Base-by-base conservation (phyloP, 345 rosid species). In the Aquilaria sinensis region DNA sequence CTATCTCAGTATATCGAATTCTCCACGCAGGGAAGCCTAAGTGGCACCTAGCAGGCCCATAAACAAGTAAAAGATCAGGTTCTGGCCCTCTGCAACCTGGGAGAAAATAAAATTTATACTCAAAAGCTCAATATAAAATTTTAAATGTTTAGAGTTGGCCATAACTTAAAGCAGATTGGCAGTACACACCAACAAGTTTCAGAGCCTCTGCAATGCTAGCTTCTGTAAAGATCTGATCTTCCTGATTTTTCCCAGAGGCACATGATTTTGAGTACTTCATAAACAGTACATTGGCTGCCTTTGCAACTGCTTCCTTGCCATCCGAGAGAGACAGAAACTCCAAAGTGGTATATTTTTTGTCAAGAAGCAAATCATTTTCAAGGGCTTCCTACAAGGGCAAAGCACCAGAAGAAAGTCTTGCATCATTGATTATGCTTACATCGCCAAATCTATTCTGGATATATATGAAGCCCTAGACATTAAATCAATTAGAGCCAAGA, bases 21-120 rank as follows among this genome's bases (percentile, higher is more conserved):
- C 96, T 80, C 99, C 99, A 90, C 3, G 95, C 83, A 9, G 99
- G 97, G 72, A 94, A 94, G 69, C 99, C 99, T 29, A 79, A 81
- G 68, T 88, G 96, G 77, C 96, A 85, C 78, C 95, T 82, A 58
- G 75, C 80, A 49, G 96, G 95, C 71, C 91, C 99, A 80, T 86
- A 90, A 70, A 94, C 88, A 51, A 94, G 78, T 45, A 90, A 68
- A 58, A 94, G 83, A 69, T 90, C 96, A 43, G 96, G 97, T 15
- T 82, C 96, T 7, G 87, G 83, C 46, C 83, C 87, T 47, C 64
- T 67, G 53, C 75, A 76, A 69, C 97, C 99, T 93, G 74, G 64
- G 41, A 61, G 49, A 72, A 67, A 47, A 68, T 31, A 69, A 57
- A 14, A 61, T 45, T 23, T 70, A 33, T 47, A 29, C 16, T 14